Evolutionary conservation across 2,329 filamentous ascomycete species (phyloP).

Genomic region (Aspergillus hortae): DNA sequence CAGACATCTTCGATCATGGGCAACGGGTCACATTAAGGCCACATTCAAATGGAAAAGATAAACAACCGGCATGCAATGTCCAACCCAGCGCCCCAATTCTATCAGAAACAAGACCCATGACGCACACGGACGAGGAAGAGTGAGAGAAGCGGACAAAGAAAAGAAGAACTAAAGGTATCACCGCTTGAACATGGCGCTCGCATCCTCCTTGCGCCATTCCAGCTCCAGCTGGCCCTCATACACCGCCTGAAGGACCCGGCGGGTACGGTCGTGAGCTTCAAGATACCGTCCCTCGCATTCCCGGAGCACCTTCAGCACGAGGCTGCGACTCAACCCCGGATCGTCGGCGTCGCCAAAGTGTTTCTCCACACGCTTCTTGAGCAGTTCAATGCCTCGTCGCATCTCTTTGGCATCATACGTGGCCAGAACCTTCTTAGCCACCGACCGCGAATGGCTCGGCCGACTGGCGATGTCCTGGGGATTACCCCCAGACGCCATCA

Average conservation of each 20-base stretch:
- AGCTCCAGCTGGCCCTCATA: constrained; percentile 46
- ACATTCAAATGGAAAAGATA: neutral
- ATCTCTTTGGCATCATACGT: constrained; percentile 81
- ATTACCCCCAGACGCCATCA: constrained; percentile 57
- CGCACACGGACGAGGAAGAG: neutral
- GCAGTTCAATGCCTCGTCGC: constrained; percentile 80
- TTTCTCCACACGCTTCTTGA: constrained; percentile 92
- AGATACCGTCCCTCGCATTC: constrained; percentile 58
- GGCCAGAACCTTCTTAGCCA: constrained; percentile 82
- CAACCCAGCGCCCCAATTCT: constrained; percentile 1
- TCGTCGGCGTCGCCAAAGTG: constrained; percentile 91
- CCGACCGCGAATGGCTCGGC: constrained; percentile 74
- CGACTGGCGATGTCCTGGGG: constrained; percentile 67
- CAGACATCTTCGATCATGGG: neutral
- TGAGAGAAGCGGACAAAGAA: constrained; percentile 3
- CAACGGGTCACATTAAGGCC: neutral
- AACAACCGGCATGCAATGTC: neutral
- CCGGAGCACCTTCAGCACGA: constrained; percentile 59
- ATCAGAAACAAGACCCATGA: neutral
- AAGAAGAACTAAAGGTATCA: constrained; percentile 15
- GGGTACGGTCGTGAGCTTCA: constrained; percentile 50
- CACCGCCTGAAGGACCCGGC: constrained; percentile 41
- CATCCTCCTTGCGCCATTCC: constrained; percentile 48
- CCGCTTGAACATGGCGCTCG: constrained; percentile 39
- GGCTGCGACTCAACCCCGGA: constrained; percentile 57